Evolutionary conservation across 352 stramenopile genomes (phyloP), one percentile per base, ranked within the genome.

Genomic region (Albugo laibachii): DNA sequence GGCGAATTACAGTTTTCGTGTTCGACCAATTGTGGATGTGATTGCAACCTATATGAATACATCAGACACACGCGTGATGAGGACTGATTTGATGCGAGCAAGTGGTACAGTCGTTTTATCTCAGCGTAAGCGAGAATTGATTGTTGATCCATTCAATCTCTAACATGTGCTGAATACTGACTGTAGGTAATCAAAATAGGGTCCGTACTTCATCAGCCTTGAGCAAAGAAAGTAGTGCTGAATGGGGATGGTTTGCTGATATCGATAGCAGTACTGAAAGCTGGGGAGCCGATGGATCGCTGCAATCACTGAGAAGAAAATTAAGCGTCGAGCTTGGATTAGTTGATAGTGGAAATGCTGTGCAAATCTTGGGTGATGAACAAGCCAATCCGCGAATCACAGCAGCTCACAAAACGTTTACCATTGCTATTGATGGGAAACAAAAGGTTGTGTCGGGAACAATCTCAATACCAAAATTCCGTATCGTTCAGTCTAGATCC

Each of bases 1-100:
- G 8, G 38, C 38, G 8, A 19, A 19, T 19, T 43, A 10, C 16
- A 43, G 38, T 8, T 31, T 31, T 39, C 69, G 75, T 18, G 75
- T 62, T 2, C 75, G 75, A 14, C 70, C 70, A 11, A 67, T 69
- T 0, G 77, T 91, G 37, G 78, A 91, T 47, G 73, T 91, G 35
- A 91, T 91, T 52, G 78, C 78, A 41, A 91, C 78, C 2, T 91
- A 91, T 62, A 91, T 91, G 78, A 91, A 91, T 66, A 88, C 78
- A 37, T 70, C 59, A 36, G 78, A 91, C 59, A 68, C 63, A 36
- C 78, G 78, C 34, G 72, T 69, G 1, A 55, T 82, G 47, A 88
- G 84, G 54, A 74, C 70, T 41, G 75, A 88, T 36, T 62, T 85
- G 8, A 64, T 88, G 60, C 75, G 72, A 19, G 68, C 72, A 31